Base-by-base conservation (phyloP, 768 basidiomycete species). In the Galerina marginata region DNA sequence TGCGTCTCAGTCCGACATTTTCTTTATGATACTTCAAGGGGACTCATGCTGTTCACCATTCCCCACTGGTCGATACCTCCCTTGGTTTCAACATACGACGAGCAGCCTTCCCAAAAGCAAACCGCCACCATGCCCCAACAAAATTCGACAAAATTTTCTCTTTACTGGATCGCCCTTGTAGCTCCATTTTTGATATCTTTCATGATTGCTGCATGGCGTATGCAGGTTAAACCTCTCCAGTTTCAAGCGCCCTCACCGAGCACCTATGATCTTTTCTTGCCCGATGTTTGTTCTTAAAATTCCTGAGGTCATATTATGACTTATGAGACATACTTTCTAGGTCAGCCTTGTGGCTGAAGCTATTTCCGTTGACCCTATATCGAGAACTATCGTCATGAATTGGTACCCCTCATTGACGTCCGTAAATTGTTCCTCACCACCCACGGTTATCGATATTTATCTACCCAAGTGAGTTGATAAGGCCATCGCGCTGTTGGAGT, bases 371-470 rank as follows among this genome's bases (percentile, higher is more conserved):
- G 56, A 57, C 26, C 56, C 56, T 25, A 12, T 40, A 11, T 14
- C 46, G 25, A 48, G 56, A 26, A 40, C 47, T 7, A 40, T 57
- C 20, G 36, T 6, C 23, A 57, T 57, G 56, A 49, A 57, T 25
- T 57, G 56, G 56, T 57, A 57, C 25, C 56, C 56, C 1, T 5
- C 25, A 11, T 49, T 57, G 20, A 49, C 20, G 10, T 15, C 11
- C 11, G 26, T 57, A 16, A 42, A 20, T 12, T 36, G 47, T 29
- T 23, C 56, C 25, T 48, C 56, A 14, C 10, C 33, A 14, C 2
- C 45, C 20, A 37, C 55, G 5, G 56, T 40, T 15, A n/a, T 29
- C 3, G 56, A 49, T 9, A 57, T 57, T 11, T 57, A 23, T 42
- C 11, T 57, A 38, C 20, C 46, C 6, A 48, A 20, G 56, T 57